A percentile compares a stretch with the other conserved stretches of the same genome.
phyloP scores from a whole-genome alignment of 2,329 filamentous ascomycete species.

The Neonectria punicea region DNA sequence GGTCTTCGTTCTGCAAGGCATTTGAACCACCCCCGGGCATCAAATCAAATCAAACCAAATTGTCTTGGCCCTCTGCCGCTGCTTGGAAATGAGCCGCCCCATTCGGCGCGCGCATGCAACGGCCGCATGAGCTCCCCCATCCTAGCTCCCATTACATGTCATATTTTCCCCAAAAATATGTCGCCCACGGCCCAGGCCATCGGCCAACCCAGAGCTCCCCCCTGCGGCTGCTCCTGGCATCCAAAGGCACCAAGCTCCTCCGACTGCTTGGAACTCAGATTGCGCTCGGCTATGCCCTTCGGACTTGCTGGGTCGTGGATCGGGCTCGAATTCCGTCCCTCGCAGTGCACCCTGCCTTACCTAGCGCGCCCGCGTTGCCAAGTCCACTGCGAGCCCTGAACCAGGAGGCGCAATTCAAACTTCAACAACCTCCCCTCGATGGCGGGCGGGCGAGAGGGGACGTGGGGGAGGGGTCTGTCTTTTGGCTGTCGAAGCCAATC shows the following conservation, averaged over 20 bases:
- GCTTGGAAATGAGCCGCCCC: conserved; percentile 35
- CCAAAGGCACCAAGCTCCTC: conserved; percentile 18
- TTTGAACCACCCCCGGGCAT: conserved; percentile 1
- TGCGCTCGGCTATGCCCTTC: conserved; percentile 37
- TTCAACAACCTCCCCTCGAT: conserved; percentile 3
- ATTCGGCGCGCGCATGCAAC: conserved; percentile 35
- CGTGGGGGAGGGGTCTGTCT: conserved; percentile 17
- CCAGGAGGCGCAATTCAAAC: conserved; percentile 9
- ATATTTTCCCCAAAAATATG: conserved; percentile 34
- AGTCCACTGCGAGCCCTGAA: conserved; percentile 14
- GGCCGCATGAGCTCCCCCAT: conserved; percentile 39
- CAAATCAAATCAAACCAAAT: conserved; percentile 11
- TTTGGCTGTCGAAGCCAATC: conserved; percentile 2
- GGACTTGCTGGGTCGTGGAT: conserved; percentile 32
- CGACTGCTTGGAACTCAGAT: conserved; percentile 41
- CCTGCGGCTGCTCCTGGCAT: conserved; percentile 18
- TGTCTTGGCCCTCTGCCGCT: conserved; percentile 17
- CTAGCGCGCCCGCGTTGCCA: conserved; percentile 24
- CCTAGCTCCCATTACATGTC: conserved; percentile 38
- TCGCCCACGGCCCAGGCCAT: conserved; percentile 28
- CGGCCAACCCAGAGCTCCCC: conserved; percentile 10
- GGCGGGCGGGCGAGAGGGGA: background rate
- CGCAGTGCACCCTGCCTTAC: conserved; percentile 8
- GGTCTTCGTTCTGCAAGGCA: background rate
- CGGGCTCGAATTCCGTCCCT: conserved; percentile 30